Evolutionary conservation across 768 basidiomycete species (phyloP), one percentile per base, ranked within the genome.

Genomic region (Termitomyces eurrhizus): DNA sequence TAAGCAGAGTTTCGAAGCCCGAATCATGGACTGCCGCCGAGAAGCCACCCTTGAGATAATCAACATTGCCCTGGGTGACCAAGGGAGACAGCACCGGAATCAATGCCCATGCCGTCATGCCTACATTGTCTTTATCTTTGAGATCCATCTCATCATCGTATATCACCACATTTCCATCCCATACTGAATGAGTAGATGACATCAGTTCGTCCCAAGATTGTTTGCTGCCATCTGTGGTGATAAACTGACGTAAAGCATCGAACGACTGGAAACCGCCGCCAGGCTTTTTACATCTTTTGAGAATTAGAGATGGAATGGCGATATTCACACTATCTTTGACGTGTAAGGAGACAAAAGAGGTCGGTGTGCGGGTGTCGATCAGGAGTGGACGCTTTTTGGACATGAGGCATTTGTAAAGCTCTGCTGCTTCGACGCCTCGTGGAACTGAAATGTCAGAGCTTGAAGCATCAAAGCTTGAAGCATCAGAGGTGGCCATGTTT

Each of bases 231-330:
- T 93, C 88, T 1, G 91, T 92, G 5, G 89, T 93, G 67, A 94
- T 84, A 69, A 88, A 96, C 67, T 90, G 87, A 53, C 87, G 85
- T 58, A 96, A 75, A 0, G 87, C 80, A 64, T 87, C 83, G 51
- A 92, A 74, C 35, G 81, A 81, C 57, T 83, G 84, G 65, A 92
- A 83, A 2, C 83, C 85, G 64, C 81, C 85, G 36, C 82, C 86
- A 2, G 88, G 84, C 69, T 90, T 91, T 62, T 85, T 80, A 64
- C 83, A 88, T 21, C 94, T 87, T 72, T 93, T 94, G 66, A 95
- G 84, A 68, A 97, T 93, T 67, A 97, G 84, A 29, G 92, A 90
- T 0, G 95, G 94, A 46, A 97, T 90, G 36, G 89, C 89, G 52
- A 97, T 80, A 73, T 95, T 95, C 61, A 93, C 82, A 71, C 88